These are phyloP conservation scores for Epipyxis sp. DNA, from an alignment of 108 stramenopile genomes.

Conservation along the genomic window DNA sequence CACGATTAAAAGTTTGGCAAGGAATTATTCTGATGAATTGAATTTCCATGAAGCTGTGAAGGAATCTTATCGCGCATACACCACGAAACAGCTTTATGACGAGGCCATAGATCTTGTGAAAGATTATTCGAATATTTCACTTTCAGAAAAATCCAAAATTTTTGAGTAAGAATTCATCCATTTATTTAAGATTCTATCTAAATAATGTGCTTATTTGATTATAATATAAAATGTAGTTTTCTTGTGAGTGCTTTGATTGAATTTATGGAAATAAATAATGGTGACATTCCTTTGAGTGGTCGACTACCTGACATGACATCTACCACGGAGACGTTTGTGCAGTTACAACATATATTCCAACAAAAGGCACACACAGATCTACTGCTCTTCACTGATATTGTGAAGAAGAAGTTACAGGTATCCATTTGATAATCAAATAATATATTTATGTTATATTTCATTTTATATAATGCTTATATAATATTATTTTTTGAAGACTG, in stretches of 20 bases:
- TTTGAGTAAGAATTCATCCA: no score
- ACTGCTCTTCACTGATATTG: neutral
- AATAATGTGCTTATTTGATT: no score
- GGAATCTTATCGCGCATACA: slow-evolving; percentile 75
- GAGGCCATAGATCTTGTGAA: slow-evolving; percentile 55
- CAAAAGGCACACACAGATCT: slow-evolving; percentile 61
- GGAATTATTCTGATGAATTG: slow-evolving; percentile 64
- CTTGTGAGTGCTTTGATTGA: slow-evolving; percentile 36
- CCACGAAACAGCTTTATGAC: slow-evolving; percentile 57
- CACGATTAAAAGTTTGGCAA: slow-evolving; percentile 55
- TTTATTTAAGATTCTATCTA: no score
- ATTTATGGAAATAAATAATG: slow-evolving; percentile 43
- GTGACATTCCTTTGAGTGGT: slow-evolving; percentile 73
- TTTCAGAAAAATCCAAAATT: slow-evolving; percentile 29
- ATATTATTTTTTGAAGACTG: no score
- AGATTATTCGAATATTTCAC: slow-evolving; percentile 28
- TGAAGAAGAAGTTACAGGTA: no score
- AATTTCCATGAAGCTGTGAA: slow-evolving; percentile 78
- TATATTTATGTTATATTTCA: no score
- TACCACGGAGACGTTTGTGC: slow-evolving; percentile 69
- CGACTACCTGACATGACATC: slow-evolving; percentile 89
- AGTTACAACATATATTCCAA: slow-evolving; percentile 72
- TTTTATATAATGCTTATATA: no score
- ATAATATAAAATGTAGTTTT: no score
- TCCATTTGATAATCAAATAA: no score